Evolutionary conservation across 441 rosid genomes (phyloP).

Genomic region (Gossypium schwendimanii): DNA sequence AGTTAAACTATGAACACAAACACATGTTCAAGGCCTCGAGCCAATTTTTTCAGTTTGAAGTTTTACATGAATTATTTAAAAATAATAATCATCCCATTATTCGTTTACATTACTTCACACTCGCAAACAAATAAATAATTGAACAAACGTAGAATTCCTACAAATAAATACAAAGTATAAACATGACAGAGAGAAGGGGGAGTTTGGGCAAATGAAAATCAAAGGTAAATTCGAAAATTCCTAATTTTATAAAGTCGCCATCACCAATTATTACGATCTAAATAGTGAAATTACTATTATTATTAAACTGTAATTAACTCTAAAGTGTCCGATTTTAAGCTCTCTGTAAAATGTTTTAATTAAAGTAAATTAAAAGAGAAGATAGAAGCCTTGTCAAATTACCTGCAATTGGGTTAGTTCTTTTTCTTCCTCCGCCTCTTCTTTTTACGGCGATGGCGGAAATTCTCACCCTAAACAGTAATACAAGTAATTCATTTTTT

Average conservation of each 20-base stretch:
- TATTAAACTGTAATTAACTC: neutral
- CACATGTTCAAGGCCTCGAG: too few relatives aligned
- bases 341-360: neutral
- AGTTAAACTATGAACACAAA: too few relatives aligned
- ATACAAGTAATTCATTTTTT: neutral
- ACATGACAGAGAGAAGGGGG: neutral
- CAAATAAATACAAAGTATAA: neutral
- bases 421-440: neutral
- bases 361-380: neutral
- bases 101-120: neutral
- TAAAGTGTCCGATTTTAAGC: neutral
- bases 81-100: too few relatives aligned
- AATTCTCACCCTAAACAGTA: neutral
- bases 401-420: neutral
- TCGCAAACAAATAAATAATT: neutral
- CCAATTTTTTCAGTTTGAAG: too few relatives aligned
- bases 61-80: too few relatives aligned
- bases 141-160: neutral
- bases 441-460: neutral
- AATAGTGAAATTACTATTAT: neutral
- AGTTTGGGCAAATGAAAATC: neutral
- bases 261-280: neutral
- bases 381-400: neutral
- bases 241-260: neutral
- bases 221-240: neutral